A percentile compares a stretch with the other conserved stretches of the same genome.
Evolutionary conservation across 1,139 yeast genomes (phyloP).

Genomic region (Diutina mesorugosa): DNA sequence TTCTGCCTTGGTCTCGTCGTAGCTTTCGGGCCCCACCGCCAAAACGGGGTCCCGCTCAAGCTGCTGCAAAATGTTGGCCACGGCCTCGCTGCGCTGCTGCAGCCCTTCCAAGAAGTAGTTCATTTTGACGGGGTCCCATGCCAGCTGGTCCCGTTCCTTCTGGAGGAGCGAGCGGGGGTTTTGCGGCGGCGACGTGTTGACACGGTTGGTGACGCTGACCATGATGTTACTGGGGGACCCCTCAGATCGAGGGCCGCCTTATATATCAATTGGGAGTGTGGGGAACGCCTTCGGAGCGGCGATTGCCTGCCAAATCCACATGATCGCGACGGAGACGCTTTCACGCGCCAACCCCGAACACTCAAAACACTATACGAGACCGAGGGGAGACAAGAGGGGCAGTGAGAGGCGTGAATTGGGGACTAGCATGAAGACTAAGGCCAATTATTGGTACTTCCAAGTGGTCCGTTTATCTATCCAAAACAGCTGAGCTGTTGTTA

Average conservation of each 20-base stretch:
- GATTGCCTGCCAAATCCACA: not conserved
- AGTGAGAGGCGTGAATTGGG: too few relatives aligned
- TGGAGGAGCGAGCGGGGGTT: slow-evolving; percentile 23
- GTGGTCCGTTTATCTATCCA: too few relatives aligned
- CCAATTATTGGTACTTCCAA: too few relatives aligned
- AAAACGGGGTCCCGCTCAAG: slow-evolving; percentile 39
- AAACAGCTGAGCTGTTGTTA: too few relatives aligned
- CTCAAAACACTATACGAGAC: too few relatives aligned
- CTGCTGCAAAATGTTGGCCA: slow-evolving; percentile 24
- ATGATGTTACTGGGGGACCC: not conserved
- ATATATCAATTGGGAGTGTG: not conserved
- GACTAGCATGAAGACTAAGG: too few relatives aligned
- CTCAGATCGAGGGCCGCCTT: not conserved
- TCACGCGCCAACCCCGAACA: not conserved
- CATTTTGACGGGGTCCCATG: slow-evolving; percentile 30
- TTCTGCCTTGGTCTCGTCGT: slow-evolving; percentile 25
- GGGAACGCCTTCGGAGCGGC: not conserved
- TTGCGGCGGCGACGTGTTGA: slow-evolving; percentile 12
- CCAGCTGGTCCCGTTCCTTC: slow-evolving; percentile 19
- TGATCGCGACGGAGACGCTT: not conserved
- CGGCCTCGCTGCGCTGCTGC: slow-evolving; percentile 18
- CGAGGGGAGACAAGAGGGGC: too few relatives aligned
- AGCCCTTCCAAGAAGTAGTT: slow-evolving; percentile 35
- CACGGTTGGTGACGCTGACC: slow-evolving; percentile 6
- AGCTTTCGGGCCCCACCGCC: slow-evolving; percentile 21